phyloP scores from a whole-genome alignment of 345 rosid genomes.

The Xanthoceras sorbifolium region DNA sequence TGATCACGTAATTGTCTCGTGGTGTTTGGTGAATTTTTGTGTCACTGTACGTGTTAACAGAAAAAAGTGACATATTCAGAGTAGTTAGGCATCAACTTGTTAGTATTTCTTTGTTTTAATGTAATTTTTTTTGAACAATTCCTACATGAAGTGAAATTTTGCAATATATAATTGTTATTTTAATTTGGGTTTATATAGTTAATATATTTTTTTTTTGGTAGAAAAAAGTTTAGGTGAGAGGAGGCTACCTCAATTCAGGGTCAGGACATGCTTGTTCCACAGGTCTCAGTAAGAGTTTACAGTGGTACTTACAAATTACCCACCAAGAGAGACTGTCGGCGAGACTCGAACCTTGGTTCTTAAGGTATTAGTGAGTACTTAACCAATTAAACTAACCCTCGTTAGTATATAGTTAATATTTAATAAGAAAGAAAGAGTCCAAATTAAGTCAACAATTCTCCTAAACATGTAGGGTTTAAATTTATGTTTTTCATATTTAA shows the following conservation, averaged over 20 bases:
- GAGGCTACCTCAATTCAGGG: no score
- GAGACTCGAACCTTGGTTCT: no score
- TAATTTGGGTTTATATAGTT: background rate
- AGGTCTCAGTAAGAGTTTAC: no score
- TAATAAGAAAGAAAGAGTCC: background rate
- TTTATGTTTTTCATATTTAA: background rate
- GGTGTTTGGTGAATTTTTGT: background rate
- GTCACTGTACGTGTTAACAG: background rate
- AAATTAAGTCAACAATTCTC: background rate
- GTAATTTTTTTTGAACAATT: background rate
- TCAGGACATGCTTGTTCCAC: no score
- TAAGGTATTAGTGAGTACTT: no score
- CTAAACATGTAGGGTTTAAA: background rate
- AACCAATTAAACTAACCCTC: no score
- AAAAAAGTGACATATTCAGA: background rate
- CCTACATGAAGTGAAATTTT: background rate
- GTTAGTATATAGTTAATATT: no score
- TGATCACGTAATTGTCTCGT: background rate
- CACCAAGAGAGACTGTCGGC: no score
- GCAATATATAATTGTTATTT: background rate
- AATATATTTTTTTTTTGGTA: no score
- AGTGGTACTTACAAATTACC: no score
- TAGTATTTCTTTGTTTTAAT: background rate
- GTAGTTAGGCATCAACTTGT: background rate
- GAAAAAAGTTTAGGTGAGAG: no score